A percentile compares a stretch with the other conserved stretches of the same genome.
These are phyloP conservation scores for Heliocybe sulcata DNA, from an alignment of 1,284 basidiomycete species.

Conservation along the genomic window DNA sequence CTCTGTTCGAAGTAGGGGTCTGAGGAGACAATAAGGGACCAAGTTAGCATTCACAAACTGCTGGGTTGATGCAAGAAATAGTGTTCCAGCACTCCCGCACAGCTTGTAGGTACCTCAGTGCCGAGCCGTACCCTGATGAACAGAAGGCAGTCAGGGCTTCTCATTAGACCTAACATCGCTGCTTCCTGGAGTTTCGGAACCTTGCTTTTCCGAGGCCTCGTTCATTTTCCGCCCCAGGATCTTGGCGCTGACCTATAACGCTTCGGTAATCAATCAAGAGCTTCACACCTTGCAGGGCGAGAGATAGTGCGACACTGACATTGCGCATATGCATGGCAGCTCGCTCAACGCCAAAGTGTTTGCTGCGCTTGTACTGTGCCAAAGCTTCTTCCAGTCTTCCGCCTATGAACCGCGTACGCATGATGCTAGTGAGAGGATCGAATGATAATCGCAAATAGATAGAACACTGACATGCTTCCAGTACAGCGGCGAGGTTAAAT, in stretches of 20 bases:
- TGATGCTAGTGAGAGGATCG: not conserved
- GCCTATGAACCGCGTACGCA: slow-evolving; percentile 43
- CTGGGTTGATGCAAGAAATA: no score
- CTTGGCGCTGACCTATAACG: slow-evolving; percentile 66
- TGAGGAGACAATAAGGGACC: not conserved
- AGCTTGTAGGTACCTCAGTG: not conserved
- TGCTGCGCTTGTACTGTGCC: slow-evolving; percentile 72
- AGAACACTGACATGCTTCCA: slow-evolving; percentile 74
- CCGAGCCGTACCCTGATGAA: not conserved
- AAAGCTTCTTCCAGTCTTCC: slow-evolving; percentile 79
- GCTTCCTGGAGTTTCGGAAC: slow-evolving; percentile 29
- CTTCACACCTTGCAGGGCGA: slow-evolving; percentile 4
- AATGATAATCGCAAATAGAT: slow-evolving; percentile 4
- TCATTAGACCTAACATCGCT: not conserved
- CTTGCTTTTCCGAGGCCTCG: slow-evolving; percentile 28
- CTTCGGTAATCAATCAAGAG: slow-evolving; percentile 2
- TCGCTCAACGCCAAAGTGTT: slow-evolving; percentile 75
- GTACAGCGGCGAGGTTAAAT: slow-evolving; percentile 88
- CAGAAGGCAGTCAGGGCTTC: not conserved
- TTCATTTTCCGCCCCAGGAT: slow-evolving; percentile 64
- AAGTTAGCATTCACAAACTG: not conserved
- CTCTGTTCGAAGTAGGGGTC: no score
- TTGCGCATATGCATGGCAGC: slow-evolving; percentile 85
- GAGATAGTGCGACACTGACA: slow-evolving; percentile 32
- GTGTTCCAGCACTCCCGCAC: no score